A percentile compares a stretch with the other conserved stretches of the same genome.
phyloP scores from a whole-genome alignment of 2,329 filamentous ascomycete species.

The Penicillium sp. region DNA sequence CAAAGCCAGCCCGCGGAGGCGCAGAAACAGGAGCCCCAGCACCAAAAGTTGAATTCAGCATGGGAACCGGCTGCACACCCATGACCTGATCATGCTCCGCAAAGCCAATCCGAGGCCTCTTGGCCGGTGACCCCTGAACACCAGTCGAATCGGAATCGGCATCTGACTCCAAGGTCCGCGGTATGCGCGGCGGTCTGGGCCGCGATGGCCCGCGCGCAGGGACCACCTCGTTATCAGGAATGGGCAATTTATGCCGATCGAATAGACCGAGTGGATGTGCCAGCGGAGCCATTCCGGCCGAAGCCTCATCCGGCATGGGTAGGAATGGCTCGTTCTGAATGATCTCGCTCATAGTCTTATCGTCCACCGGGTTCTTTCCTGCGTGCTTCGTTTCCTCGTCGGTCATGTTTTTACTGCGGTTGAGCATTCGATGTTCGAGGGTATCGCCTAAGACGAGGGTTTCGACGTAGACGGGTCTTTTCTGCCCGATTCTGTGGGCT shows the following conservation, averaged over 20 bases:
- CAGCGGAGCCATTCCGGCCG: slow-evolving; percentile 23
- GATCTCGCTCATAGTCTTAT: slow-evolving; percentile 50
- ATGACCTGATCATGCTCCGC: slow-evolving; percentile 1
- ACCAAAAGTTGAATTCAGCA: not conserved
- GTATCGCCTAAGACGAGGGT: slow-evolving; percentile 72
- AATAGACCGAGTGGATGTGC: slow-evolving; percentile 29
- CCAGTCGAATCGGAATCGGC: not conserved
- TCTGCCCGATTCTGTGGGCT: slow-evolving; percentile 78
- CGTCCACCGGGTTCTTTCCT: slow-evolving; percentile 51
- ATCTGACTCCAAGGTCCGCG: not conserved
- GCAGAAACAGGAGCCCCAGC: not conserved
- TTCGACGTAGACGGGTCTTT: slow-evolving; percentile 68
- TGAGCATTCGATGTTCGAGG: slow-evolving; percentile 75
- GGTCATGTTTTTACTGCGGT: slow-evolving; percentile 65
- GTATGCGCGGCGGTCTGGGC: not conserved
- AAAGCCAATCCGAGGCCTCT: slow-evolving; percentile 9
- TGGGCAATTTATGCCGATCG: slow-evolving; percentile 31
- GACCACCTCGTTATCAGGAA: slow-evolving; percentile 24
- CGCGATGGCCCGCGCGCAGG: not conserved
- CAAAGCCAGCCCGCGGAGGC: not conserved
- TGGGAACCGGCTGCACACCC: not conserved
- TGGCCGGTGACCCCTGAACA: not conserved
- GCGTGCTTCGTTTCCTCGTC: slow-evolving; percentile 48
- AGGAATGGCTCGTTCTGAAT: slow-evolving; percentile 50
- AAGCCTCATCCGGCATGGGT: slow-evolving; percentile 29